phyloP scores from a whole-genome alignment of 768 basidiomycete genomes.

The Scleroderma citrinum region DNA sequence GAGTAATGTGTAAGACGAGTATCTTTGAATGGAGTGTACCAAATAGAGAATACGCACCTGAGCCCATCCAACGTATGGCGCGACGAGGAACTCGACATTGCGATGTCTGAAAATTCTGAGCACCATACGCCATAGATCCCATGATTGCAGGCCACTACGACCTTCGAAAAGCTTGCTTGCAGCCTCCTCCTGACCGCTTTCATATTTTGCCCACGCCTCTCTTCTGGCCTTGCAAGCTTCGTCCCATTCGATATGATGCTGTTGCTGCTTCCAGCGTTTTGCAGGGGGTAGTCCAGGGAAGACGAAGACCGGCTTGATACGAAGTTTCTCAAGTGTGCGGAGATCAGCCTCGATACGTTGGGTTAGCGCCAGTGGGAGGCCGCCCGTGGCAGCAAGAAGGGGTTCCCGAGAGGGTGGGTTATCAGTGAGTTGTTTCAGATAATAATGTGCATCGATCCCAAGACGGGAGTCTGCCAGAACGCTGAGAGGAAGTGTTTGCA shows the following conservation, averaged over 20 bases:
- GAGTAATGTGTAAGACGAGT: conserved; percentile 6
- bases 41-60: conserved; percentile 57
- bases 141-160: conserved; percentile 64
- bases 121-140: conserved; percentile 94
- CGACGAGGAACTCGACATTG: conserved; percentile 92
- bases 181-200: conserved; percentile 84
- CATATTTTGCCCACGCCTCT: conserved; percentile 92
- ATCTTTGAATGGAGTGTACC: neutral
- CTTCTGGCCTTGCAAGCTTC: conserved; percentile 72
- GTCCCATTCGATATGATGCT: conserved; percentile 48
- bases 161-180: conserved; percentile 83
- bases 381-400: conserved; percentile 90
- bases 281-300: conserved; percentile 85
- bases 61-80: conserved; percentile 93
- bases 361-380: conserved; percentile 84
- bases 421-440: conserved; percentile 75
- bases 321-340: conserved; percentile 80
- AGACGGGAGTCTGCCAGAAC: conserved; percentile 87
- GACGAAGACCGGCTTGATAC: conserved; percentile 98
- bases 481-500: conserved; percentile 74
- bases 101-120: conserved; percentile 90
- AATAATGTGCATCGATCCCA: conserved; percentile 93
- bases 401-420: conserved; percentile 78
- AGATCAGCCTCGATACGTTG: conserved; percentile 89
- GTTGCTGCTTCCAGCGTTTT: conserved; percentile 55